A percentile compares a stretch with the other conserved stretches of the same genome.
Conservation (phyloP, 495 filamentous ascomycete genomes). For the Pyrenula aspistea region DNA sequence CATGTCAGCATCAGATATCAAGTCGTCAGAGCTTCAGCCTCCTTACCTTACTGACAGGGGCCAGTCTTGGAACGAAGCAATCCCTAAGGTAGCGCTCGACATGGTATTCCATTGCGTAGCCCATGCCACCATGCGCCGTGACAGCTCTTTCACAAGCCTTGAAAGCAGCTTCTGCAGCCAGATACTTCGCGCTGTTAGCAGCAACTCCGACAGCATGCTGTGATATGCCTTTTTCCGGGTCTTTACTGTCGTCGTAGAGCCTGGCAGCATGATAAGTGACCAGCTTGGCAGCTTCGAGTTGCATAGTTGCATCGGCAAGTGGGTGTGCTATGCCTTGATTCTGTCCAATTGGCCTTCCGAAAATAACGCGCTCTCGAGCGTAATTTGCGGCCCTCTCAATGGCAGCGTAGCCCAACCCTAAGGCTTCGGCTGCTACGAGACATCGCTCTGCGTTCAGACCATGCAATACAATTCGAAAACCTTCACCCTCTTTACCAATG, state of each 20-base stretch:
- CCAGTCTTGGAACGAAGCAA: constrained; percentile 62
- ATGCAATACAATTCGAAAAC: constrained; percentile 68
- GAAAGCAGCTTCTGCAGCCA: constrained; percentile 71
- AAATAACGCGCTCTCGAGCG: constrained; percentile 56
- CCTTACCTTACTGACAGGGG: constrained; percentile 47
- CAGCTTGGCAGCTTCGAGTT: constrained; percentile 66
- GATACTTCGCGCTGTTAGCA: constrained; percentile 64
- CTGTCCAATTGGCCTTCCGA: constrained; percentile 57
- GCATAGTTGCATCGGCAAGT: constrained; percentile 63
- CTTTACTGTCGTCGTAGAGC: constrained; percentile 49
- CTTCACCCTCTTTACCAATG: constrained; percentile 57
- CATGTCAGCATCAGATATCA: too few species aligned
- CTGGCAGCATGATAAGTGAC: constrained; percentile 68
- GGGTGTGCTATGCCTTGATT: constrained; percentile 71
- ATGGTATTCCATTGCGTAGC: constrained; percentile 68
- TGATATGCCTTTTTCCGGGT: constrained; percentile 38
- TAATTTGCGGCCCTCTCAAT: constrained; percentile 53
- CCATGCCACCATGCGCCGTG: constrained; percentile 61
- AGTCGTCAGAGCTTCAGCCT: too few species aligned
- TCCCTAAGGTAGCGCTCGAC: constrained; percentile 69
- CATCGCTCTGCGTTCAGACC: constrained; percentile 79
- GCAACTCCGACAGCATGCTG: constrained; percentile 58
- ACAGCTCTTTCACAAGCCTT: constrained; percentile 60
- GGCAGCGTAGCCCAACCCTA: constrained; percentile 66
- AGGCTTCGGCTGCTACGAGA: constrained; percentile 63